Evolutionary conservation across 176 grass and related monocot genomes (phyloP).

Genomic region (Musa itinerans): DNA sequence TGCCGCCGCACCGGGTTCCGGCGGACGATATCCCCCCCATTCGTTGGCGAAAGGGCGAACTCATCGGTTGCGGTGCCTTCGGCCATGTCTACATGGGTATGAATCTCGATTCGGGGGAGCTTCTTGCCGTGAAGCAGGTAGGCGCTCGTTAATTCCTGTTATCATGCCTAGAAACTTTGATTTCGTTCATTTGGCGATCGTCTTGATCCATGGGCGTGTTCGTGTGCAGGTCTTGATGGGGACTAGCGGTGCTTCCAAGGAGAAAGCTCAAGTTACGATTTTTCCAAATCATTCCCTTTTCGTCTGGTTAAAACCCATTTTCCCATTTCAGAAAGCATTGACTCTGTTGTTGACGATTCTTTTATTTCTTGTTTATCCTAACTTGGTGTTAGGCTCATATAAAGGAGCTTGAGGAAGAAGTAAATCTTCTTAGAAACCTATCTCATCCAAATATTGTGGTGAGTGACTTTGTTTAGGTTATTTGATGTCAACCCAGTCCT

Average conservation of each 20-base stretch:
- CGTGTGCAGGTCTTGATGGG: slow-evolving; percentile 75
- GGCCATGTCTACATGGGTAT: slow-evolving; percentile 97
- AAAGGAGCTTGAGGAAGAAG: slow-evolving; percentile 94
- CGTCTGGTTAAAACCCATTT: background rate
- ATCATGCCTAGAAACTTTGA: background rate
- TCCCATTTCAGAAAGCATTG: background rate
- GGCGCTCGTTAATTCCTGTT: background rate
- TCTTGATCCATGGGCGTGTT: background rate
- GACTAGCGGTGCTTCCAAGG: slow-evolving; percentile 62
- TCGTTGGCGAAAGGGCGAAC: slow-evolving; percentile 84
- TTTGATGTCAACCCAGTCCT: background rate
- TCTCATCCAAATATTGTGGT: slow-evolving; percentile 95
- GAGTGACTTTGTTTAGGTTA: slow-evolving; percentile 28
- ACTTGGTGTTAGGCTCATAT: slow-evolving; percentile 58
- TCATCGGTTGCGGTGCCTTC: slow-evolving; percentile 78
- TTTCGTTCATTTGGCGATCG: background rate
- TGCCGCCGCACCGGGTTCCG: background rate
- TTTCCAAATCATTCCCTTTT: background rate
- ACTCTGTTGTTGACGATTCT: background rate
- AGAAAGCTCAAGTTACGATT: slow-evolving; percentile 83
- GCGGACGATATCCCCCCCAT: slow-evolving; percentile 20
- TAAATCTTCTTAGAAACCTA: slow-evolving; percentile 86
- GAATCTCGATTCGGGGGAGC: slow-evolving; percentile 97
- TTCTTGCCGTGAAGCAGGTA: slow-evolving; percentile 93
- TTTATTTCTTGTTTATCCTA: background rate